Conservation (phyloP, 2,329 filamentous ascomycete genomes). For the Xylaria sp. region DNA sequence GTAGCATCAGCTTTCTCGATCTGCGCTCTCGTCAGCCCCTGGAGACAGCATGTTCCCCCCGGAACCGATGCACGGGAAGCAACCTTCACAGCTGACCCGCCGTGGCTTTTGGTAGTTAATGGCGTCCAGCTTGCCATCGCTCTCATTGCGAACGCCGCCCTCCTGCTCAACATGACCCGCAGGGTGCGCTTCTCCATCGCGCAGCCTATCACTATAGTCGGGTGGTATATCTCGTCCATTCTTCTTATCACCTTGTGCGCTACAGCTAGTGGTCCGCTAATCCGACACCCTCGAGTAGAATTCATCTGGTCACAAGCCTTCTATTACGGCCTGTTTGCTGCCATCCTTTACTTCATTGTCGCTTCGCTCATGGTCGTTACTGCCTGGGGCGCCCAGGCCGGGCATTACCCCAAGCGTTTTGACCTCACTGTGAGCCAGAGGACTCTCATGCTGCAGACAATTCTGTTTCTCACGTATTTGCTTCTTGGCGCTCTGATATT, state of each 20-base stretch:
- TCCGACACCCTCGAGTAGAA: constrained; percentile 37
- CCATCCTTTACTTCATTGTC: constrained; percentile 72
- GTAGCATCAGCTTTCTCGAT: constrained; percentile 85
- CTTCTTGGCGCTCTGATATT: constrained; percentile 73
- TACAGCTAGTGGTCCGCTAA: constrained; percentile 57
- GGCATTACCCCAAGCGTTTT: constrained; percentile 74
- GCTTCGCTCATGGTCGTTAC: constrained; percentile 73
- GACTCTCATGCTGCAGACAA: constrained; percentile 86
- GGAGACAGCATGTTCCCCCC: constrained; percentile 57
- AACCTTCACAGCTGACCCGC: constrained; percentile 57
- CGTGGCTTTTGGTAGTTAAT: constrained; percentile 72
- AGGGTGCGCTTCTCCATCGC: constrained; percentile 75
- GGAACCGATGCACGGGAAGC: constrained; percentile 46
- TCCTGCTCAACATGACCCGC: constrained; percentile 82
- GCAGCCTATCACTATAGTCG: constrained; percentile 73
- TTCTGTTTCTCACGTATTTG: constrained; percentile 76
- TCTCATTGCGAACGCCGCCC: constrained; percentile 70
- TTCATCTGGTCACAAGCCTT: constrained; percentile 75
- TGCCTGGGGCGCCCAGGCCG: constrained; percentile 64
- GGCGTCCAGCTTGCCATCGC: constrained; percentile 71
- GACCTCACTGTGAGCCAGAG: constrained; percentile 72
- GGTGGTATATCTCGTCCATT: constrained; percentile 66
- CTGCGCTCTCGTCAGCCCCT: constrained; percentile 74
- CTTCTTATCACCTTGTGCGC: constrained; percentile 61
- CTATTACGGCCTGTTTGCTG: constrained; percentile 79